A percentile compares a stretch with the other conserved stretches of the same genome.
These are phyloP conservation scores for Aspergillus ruber DNA, from an alignment of 2,329 filamentous ascomycete species.

Conservation along the genomic window DNA sequence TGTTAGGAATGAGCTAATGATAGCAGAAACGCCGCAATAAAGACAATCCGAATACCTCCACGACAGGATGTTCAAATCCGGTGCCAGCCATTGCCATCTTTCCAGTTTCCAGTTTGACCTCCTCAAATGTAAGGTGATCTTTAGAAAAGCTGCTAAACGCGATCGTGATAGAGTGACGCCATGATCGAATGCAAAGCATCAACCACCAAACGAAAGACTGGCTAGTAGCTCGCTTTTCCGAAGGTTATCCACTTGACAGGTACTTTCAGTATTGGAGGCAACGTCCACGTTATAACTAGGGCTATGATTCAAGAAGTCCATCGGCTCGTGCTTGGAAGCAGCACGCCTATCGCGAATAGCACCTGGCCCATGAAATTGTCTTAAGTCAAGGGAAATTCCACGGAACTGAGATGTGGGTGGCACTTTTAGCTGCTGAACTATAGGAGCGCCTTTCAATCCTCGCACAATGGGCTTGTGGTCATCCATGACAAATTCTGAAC, in stretches of 20 bases:
- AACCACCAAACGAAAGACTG: neutral
- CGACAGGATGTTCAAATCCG: no score
- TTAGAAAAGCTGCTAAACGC: no score
- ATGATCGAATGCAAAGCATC: neutral
- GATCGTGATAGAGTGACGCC: no score
- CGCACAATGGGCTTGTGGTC: neutral
- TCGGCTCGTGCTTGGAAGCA: neutral
- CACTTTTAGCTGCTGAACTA: neutral
- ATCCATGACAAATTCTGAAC: neutral
- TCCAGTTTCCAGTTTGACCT: no score
- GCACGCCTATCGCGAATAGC: slow-evolving; percentile 1
- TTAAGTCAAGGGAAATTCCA: neutral
- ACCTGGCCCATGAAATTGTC: slow-evolving; percentile 2
- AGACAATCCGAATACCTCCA: no score
- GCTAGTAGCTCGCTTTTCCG: neutral
- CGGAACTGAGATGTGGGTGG: neutral
- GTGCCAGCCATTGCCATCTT: no score
- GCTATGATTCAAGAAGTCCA: neutral
- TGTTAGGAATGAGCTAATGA: no score
- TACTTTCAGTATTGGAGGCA: neutral
- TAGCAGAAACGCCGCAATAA: no score
- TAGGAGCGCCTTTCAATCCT: neutral
- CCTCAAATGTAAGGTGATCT: no score
- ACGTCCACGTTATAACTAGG: neutral
- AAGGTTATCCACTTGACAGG: neutral